Evolutionary conservation across 805 yeast genomes (phyloP).

Genomic region (Yamadazyma akitaensis): DNA sequence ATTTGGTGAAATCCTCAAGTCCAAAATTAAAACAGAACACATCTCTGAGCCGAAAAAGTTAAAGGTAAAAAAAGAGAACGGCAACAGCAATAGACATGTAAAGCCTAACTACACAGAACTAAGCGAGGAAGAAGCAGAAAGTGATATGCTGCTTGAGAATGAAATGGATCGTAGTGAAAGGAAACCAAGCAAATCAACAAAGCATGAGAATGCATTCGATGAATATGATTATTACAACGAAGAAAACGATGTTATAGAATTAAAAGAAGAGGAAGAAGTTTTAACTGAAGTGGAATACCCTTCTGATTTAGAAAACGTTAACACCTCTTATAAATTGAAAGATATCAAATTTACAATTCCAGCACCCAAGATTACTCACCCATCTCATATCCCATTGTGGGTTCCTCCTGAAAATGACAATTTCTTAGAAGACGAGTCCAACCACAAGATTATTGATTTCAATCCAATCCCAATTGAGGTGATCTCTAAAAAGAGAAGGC

Average conservation of each 20-base stretch:
- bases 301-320: slow-evolving; percentile 9
- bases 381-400: slow-evolving; percentile 44
- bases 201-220: not conserved
- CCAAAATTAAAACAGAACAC: not conserved
- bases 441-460: slow-evolving; percentile 20
- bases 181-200: not conserved
- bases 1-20: not conserved
- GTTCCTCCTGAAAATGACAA: slow-evolving; percentile 25
- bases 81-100: not conserved
- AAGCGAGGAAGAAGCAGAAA: not conserved
- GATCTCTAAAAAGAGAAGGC: slow-evolving; percentile 12
- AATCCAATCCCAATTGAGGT: slow-evolving; percentile 28
- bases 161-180: not conserved
- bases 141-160: slow-evolving; percentile 1
- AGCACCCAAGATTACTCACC: slow-evolving; percentile 38
- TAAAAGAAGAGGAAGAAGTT: slow-evolving; percentile 8
- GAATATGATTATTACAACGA: not conserved
- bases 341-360: slow-evolving; percentile 30
- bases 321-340: slow-evolving; percentile 19
- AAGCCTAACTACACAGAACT: slow-evolving; percentile 2
- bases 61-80: slow-evolving; percentile 1
- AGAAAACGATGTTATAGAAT: not conserved
- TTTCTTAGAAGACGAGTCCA: slow-evolving; percentile 15
- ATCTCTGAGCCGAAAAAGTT: slow-evolving; percentile 5
- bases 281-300: slow-evolving; percentile 14